Evolutionary conservation across 1,284 basidiomycete species (phyloP).

Genomic region (Chondrostereum purpureum): DNA sequence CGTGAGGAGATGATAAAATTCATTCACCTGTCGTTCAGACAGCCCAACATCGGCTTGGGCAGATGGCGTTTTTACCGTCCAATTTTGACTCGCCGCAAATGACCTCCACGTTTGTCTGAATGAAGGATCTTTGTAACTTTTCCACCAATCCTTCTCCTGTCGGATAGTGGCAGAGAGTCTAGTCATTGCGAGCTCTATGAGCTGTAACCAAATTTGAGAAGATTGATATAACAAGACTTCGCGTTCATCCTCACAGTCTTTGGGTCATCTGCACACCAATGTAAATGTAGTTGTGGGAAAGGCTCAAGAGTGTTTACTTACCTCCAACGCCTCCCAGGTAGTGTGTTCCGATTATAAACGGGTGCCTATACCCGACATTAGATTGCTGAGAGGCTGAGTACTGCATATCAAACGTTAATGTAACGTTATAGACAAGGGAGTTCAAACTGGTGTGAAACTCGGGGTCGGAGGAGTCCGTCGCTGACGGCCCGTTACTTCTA

Average conservation of each 20-base stretch:
- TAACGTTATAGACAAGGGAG: no score
- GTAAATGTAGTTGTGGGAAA: neutral
- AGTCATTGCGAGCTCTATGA: constrained; percentile 44
- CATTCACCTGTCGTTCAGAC: constrained; percentile 35
- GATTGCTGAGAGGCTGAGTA: neutral
- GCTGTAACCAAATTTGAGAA: constrained; percentile 20
- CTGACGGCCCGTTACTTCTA: no score
- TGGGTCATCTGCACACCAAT: neutral
- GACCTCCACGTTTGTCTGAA: constrained; percentile 27
- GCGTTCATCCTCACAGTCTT: neutral
- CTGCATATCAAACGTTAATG: no score
- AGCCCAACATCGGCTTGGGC: constrained; percentile 25
- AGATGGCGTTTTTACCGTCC: constrained; percentile 31
- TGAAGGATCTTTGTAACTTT: constrained; percentile 20
- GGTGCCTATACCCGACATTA: constrained; percentile 37
- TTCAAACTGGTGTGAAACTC: no score
- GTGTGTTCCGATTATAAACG: constrained; percentile 37
- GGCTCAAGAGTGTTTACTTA: constrained; percentile 12
- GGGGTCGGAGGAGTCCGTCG: no score
- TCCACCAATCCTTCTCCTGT: constrained; percentile 37
- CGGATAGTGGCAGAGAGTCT: constrained; percentile 39
- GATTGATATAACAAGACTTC: neutral
- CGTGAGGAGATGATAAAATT: neutral
- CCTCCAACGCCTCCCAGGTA: constrained; percentile 36
- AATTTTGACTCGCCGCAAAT: constrained; percentile 23